These are phyloP conservation scores for Aureobasidium melanogenum DNA, from an alignment of 2,329 filamentous ascomycete species.

Conservation along the genomic window DNA sequence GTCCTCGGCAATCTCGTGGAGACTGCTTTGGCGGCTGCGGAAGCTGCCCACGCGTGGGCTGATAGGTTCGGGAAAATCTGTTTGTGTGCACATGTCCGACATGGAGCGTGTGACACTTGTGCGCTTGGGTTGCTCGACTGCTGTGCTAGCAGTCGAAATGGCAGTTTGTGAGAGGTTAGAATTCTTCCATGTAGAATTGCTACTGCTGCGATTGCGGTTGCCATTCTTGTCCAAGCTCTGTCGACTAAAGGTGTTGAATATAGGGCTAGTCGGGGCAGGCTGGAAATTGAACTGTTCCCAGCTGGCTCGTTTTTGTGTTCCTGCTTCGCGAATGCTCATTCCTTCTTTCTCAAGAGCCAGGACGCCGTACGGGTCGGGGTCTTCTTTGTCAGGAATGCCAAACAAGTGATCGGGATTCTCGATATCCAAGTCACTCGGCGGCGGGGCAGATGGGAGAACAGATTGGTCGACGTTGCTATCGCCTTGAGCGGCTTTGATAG, in stretches of 20 bases:
- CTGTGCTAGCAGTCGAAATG: constrained; percentile 48
- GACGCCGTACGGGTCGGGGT: constrained; percentile 88
- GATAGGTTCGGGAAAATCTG: constrained; percentile 26
- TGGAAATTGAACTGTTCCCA: constrained; percentile 79
- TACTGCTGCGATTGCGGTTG: constrained; percentile 33
- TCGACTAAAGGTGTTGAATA: constrained; percentile 49
- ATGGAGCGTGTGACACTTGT: constrained; percentile 38
- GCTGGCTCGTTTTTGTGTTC: constrained; percentile 60
- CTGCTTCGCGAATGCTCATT: constrained; percentile 84
- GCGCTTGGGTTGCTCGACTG: neutral
- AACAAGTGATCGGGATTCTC: constrained; percentile 49
- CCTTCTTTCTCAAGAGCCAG: constrained; percentile 85
- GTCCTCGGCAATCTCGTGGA: constrained; percentile 29
- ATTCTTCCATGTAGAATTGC: constrained; percentile 65
- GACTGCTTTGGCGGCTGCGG: constrained; percentile 13
- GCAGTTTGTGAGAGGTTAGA: constrained; percentile 48
- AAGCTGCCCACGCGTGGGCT: constrained; percentile 15
- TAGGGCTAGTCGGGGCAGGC: constrained; percentile 65
- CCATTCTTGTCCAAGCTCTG: constrained; percentile 58
- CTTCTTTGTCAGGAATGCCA: constrained; percentile 67
- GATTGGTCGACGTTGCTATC: constrained; percentile 63
- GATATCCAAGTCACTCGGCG: constrained; percentile 66
- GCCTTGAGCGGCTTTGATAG: constrained; percentile 81
- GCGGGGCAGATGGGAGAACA: constrained; percentile 58
- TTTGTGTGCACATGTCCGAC: constrained; percentile 56